Conservation (phyloP, 2,329 filamentous ascomycete species). For the Colletotrichum sublineola region DNA sequence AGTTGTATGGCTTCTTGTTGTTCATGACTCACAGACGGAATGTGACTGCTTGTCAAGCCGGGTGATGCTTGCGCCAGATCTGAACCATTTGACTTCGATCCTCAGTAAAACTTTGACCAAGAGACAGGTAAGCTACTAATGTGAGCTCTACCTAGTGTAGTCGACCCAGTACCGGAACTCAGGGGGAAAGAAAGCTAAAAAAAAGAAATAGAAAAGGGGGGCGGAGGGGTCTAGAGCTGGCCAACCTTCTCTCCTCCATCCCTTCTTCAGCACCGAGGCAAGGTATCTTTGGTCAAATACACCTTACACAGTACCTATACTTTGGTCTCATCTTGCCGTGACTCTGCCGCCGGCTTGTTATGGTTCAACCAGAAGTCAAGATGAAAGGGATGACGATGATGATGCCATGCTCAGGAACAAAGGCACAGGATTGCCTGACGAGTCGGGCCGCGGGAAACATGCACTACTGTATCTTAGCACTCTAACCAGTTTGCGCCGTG, state of each 20-base stretch:
- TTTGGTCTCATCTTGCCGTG: conserved; percentile 6
- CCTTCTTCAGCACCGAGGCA: too few relatives aligned
- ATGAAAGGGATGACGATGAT: conserved; percentile 14
- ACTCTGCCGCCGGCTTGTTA: conserved; percentile 14
- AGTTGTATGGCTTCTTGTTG: conserved; percentile 30
- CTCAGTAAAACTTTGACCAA: conserved; percentile 32
- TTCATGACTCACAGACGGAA: conserved; percentile 40
- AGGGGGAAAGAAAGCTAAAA: neutral
- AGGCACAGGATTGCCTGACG: conserved; percentile 3
- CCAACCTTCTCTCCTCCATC: neutral
- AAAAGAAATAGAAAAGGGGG: too few relatives aligned
- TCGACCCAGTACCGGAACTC: neutral
- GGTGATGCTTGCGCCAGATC: conserved; percentile 31
- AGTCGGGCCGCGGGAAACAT: conserved; percentile 13
- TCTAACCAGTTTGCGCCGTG: neutral
- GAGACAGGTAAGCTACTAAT: neutral
- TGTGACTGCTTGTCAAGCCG: conserved; percentile 31
- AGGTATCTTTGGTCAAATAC: neutral
- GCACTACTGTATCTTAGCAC: neutral
- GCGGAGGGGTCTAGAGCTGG: neutral
- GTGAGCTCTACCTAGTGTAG: neutral
- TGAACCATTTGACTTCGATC: conserved; percentile 31
- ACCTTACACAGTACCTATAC: neutral
- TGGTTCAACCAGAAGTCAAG: conserved; percentile 8
- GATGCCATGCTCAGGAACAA: conserved; percentile 18